Evolutionary conservation across 202 grass and related monocot species (phyloP), one percentile per base, ranked within the genome.

Genomic region (Eragrostis tef): DNA sequence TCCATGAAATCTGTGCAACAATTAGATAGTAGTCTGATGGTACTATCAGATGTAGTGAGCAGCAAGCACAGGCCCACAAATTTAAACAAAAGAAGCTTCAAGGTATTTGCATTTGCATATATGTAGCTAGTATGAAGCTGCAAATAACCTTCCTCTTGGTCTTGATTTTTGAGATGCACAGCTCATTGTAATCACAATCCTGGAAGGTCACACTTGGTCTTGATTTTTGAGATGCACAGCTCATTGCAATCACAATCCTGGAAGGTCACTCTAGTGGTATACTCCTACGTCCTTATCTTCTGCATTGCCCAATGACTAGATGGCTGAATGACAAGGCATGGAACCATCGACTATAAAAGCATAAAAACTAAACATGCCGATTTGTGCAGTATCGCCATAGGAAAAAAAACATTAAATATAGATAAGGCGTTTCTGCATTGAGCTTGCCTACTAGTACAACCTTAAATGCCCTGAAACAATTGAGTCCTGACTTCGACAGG

Each of bases 31-130:
- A 11, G 20, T 27, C 20, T 56, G 20, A 43, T 43, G 19, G 78
- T 70, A 81, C 29, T 64, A 34, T 27, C 59, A 15, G 21, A 65
- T 57, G 16, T 57, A 46, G 39, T 36, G 71, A 82, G 64, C 24
- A 85, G 46, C 15, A 64, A 85, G 64, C 20, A 48, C 46, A 47
- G 48, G 64, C 64, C 57, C 11, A 72, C 25, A 59, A 26, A 11
- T 59, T 26, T 26, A 61, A 27, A 67, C n/a, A 27, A 47, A 44
- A 56, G 77, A 89, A 85, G 78, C 77, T 85, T 85, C 82, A 66
- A 85, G 71, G 82, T 19, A 81, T 65, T 81, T 85, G 71, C 80
- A 39, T 78, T 16, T 34, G 58, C 58, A 29, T 58, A 72, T 17
- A 26, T n/a, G 60, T 19, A 31, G 66, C 26, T 59, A 11, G 56